Conservation (phyloP, 495 filamentous ascomycete species). For the Aspergillus carlsbadensis region DNA sequence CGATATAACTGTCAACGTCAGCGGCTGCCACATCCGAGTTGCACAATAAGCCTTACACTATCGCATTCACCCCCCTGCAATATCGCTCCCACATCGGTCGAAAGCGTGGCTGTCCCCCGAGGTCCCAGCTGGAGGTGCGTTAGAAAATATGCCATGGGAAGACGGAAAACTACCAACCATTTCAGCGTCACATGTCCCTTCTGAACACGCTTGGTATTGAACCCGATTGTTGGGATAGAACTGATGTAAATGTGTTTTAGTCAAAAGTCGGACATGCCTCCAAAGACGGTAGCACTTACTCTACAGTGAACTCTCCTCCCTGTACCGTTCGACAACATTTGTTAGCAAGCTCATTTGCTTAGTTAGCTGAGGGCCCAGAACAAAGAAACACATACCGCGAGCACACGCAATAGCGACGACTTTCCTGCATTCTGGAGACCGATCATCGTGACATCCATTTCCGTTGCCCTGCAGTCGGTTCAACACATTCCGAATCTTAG, state of each 20-base stretch:
- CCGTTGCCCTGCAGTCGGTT: constrained; percentile 71
- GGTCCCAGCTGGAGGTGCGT: constrained; percentile 70
- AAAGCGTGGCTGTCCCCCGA: constrained; percentile 95
- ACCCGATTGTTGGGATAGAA: constrained; percentile 96
- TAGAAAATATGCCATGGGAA: constrained; percentile 11
- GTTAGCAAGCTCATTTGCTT: constrained; percentile 25
- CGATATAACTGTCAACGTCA: constrained; percentile 69
- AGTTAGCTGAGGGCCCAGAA: background rate
- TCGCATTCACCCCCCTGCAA: constrained; percentile 95
- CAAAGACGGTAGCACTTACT: constrained; percentile 67
- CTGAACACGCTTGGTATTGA: constrained; percentile 98
- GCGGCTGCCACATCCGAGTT: background rate
- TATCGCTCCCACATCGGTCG: constrained; percentile 99
- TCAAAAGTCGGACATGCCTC: constrained; percentile 19
- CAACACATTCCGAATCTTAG: constrained; percentile 22
- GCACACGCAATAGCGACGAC: constrained; percentile 87
- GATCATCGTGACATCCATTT: constrained; percentile 99
- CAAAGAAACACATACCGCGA: constrained; percentile 68
- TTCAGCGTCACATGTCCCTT: constrained; percentile 98
- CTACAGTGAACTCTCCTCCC: constrained; percentile 98
- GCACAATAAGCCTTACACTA: constrained; percentile 63
- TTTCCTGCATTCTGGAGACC: constrained; percentile 98
- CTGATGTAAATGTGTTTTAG: constrained; percentile 53
- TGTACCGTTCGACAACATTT: constrained; percentile 32
- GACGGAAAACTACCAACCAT: constrained; percentile 58